These are phyloP conservation scores for Aspergillus versicolor DNA, from an alignment of 2,329 filamentous ascomycete genomes.

Conservation along the genomic window DNA sequence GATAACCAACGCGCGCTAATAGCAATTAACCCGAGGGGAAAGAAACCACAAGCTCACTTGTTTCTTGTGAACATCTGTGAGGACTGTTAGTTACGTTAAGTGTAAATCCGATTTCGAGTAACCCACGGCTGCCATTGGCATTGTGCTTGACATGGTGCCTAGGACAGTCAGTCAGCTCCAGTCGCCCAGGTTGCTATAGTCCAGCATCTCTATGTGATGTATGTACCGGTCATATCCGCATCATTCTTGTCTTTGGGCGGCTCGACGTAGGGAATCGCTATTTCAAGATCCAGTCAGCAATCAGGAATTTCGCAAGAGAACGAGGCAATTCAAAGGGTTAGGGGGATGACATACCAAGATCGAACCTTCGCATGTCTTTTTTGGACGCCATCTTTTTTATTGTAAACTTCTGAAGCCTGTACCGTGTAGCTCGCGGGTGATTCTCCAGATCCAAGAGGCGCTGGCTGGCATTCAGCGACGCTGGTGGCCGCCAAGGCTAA, in stretches of 20 bases:
- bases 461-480: constrained; percentile 6
- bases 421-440: not conserved
- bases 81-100: constrained; percentile 19
- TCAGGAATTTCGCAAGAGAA: not conserved
- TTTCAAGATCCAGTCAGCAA: constrained; percentile 16
- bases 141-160: constrained; percentile 69
- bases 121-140: constrained; percentile 86
- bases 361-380: constrained; percentile 73
- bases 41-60: constrained; percentile 55
- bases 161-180: constrained; percentile 19
- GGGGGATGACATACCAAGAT: constrained; percentile 61
- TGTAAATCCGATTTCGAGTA: constrained; percentile 9
- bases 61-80: constrained; percentile 82
- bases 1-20: constrained; percentile 3
- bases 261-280: constrained; percentile 86
- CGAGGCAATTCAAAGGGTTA: not conserved
- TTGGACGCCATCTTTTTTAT: constrained; percentile 59
- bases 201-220: not conserved
- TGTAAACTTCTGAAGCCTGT: constrained; percentile 5
- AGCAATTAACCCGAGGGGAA: not conserved
- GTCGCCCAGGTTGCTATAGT: not conserved
- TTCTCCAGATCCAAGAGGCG: constrained; percentile 5
- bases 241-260: constrained; percentile 64
- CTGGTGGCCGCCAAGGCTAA: constrained; percentile 21
- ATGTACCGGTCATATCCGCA: constrained; percentile 68